Base-by-base conservation (phyloP, 768 basidiomycete species). In the Leccinellum rugosiceps region DNA sequence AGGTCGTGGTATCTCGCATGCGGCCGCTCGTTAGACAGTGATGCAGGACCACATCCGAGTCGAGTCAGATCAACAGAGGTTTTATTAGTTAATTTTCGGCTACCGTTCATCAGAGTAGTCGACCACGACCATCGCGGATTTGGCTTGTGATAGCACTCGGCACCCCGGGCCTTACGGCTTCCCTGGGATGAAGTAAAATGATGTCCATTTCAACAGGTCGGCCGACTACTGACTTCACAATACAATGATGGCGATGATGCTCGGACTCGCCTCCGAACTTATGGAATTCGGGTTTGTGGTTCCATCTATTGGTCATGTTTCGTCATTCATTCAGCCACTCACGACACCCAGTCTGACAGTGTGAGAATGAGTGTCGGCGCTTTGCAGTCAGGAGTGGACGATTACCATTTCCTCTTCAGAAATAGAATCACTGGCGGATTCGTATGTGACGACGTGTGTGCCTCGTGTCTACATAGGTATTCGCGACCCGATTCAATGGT, bases 1-100 rank as follows among this genome's bases (percentile, higher is more conserved):
- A 11, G 19, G 19, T n/a, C 7, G 21, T 31, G 7, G 13, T 15
- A 3, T 26, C 30, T 14, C 25, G n/a, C 28, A 5, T 13, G 17
- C 35, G 15, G 17, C 35, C 35, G 10, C 35, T 25, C 11, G n/a
- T 19, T 50, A 11, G 32, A 21, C 14, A n/a, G n/a, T 19, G 15
- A 50, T 17, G 13, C 9, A 1, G 11, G 19, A 10, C 10, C 19
- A 13, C 4, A 56, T 49, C n/a, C n/a, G n/a, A n/a, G n/a, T n/a
- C n/a, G 50, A 17, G 28, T 50, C 31, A 84, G 26, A 60, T 84
- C n/a, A 85, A 84, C 74, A 5, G 70, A 75, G 1, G 76, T 46
- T 68, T 81, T 30, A 63, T 80, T 38, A 84, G 84, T 14, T 77
- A 83, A 28, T 70, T 77, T 1, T 52, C 80, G 14, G 78, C 75